A percentile compares a stretch with the other conserved stretches of the same genome.
These are phyloP conservation scores for Arabidopsis hybrid DNA, from an alignment of 441 rosid species.

Conservation along the genomic window DNA sequence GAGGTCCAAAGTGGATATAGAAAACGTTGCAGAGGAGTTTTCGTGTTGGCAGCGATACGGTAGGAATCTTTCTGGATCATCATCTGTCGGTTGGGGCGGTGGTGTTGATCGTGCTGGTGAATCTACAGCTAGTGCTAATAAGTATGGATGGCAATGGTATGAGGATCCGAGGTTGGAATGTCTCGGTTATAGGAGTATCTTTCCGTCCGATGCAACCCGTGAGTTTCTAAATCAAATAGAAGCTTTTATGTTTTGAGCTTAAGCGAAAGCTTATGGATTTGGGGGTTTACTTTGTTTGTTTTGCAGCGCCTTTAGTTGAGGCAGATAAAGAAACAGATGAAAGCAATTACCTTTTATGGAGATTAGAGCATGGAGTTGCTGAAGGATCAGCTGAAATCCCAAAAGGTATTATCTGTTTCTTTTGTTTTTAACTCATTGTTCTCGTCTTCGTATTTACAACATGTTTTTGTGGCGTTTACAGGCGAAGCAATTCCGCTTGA, in stretches of 20 bases:
- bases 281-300: constrained; percentile 5
- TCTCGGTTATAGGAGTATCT: constrained; percentile 85
- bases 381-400: constrained; percentile 94
- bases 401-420: constrained; percentile 58
- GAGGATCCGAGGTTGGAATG: constrained; percentile 84
- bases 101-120: constrained; percentile 59
- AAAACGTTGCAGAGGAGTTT: constrained; percentile 70
- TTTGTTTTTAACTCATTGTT: neutral
- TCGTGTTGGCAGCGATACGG: constrained; percentile 93
- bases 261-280: constrained; percentile 11
- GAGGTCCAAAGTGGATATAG: constrained; percentile 92
- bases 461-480: constrained; percentile 36
- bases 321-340: constrained; percentile 84
- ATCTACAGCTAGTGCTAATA: constrained; percentile 66
- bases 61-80: constrained; percentile 53
- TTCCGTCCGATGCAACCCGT: constrained; percentile 66
- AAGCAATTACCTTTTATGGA: constrained; percentile 68
- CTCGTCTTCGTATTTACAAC: neutral
- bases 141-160: constrained; percentile 85
- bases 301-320: constrained; percentile 88
- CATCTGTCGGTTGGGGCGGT: constrained; percentile 76
- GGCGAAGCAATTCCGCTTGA: constrained; percentile 94
- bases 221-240: constrained; percentile 40
- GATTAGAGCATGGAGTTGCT: constrained; percentile 88
- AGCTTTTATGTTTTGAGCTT: constrained; percentile 22